These are phyloP conservation scores for Thelephora ganbajun DNA, from an alignment of 768 basidiomycete genomes.

Conservation along the genomic window DNA sequence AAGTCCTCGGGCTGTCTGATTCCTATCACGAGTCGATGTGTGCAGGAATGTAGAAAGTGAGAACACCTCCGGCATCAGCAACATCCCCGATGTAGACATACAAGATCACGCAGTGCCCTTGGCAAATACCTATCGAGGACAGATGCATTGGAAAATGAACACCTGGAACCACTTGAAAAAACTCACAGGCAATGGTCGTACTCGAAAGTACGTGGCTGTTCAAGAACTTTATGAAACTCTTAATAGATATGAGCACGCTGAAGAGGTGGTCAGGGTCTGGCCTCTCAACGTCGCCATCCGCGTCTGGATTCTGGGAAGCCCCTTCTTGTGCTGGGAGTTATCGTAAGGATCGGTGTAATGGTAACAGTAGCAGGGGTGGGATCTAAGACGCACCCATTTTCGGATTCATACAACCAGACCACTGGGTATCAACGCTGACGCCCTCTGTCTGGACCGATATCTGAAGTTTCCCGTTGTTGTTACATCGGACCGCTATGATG, in stretches of 20 bases:
- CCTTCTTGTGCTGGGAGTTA: constrained; percentile 10
- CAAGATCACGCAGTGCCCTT: constrained; percentile 71
- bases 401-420: constrained; percentile 62
- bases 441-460: constrained; percentile 52
- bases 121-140: constrained; percentile 50
- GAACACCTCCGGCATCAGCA: constrained; percentile 65
- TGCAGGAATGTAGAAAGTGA: constrained; percentile 82
- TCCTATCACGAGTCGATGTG: constrained; percentile 30
- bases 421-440: constrained; percentile 68
- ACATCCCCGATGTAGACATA: constrained; percentile 83
- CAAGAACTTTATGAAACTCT: constrained; percentile 71
- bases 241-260: constrained; percentile 54
- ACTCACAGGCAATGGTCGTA: constrained; percentile 75
- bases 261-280: constrained; percentile 45
- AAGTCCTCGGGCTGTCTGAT: no score
- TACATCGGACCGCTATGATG: constrained; percentile 54
- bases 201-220: constrained; percentile 69
- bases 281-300: constrained; percentile 21
- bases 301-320: constrained; percentile 12
- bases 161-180: background rate
- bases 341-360: background rate
- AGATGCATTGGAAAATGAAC: background rate
- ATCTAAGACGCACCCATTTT: constrained; percentile 24
- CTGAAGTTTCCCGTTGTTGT: constrained; percentile 40
- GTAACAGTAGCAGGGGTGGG: background rate